Evolutionary conservation across 2,329 filamentous ascomycete species (phyloP).

Genomic region (Orbilia brochopaga): DNA sequence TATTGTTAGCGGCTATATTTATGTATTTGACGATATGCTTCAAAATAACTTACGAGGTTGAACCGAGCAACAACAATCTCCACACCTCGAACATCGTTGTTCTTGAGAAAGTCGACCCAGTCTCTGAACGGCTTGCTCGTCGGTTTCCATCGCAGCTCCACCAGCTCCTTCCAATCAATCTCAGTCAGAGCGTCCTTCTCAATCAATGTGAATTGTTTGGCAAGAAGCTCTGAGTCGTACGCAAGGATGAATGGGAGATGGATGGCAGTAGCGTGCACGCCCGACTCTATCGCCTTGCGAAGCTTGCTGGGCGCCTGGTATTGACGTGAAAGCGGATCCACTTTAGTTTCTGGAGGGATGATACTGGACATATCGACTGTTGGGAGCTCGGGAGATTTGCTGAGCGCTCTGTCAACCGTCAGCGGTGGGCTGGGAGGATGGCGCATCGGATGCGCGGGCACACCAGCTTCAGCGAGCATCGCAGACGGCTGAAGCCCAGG

Average conservation of each 20-base stretch:
- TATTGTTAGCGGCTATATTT: neutral
- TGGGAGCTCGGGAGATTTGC: conserved; percentile 44
- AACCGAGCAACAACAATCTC: conserved; percentile 85
- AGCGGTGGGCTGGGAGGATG: conserved; percentile 55
- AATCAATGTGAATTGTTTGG: conserved; percentile 82
- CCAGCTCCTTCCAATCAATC: conserved; percentile 85
- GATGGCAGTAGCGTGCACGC: conserved; percentile 58
- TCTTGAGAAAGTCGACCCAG: conserved; percentile 81
- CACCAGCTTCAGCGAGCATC: conserved; percentile 55
- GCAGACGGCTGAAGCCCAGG: conserved; percentile 46
- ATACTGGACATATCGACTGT: conserved; percentile 43
- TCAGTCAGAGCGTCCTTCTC: conserved; percentile 86
- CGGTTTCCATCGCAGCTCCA: conserved; percentile 82
- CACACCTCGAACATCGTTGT: conserved; percentile 74
- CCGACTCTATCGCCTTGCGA: conserved; percentile 29
- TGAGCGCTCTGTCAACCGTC: conserved; percentile 48
- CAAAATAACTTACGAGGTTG: conserved; percentile 66
- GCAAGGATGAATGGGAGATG: conserved; percentile 82
- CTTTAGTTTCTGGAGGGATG: conserved; percentile 42
- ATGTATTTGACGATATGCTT: neutral
- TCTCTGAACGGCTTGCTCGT: conserved; percentile 71
- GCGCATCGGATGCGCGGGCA: conserved; percentile 56
- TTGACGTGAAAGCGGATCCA: conserved; percentile 40
- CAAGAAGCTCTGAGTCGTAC: conserved; percentile 77
- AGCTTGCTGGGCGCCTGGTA: conserved; percentile 32